Conservation (phyloP, 2,329 filamentous ascomycete genomes). For the Colletotrichum sublineola region DNA sequence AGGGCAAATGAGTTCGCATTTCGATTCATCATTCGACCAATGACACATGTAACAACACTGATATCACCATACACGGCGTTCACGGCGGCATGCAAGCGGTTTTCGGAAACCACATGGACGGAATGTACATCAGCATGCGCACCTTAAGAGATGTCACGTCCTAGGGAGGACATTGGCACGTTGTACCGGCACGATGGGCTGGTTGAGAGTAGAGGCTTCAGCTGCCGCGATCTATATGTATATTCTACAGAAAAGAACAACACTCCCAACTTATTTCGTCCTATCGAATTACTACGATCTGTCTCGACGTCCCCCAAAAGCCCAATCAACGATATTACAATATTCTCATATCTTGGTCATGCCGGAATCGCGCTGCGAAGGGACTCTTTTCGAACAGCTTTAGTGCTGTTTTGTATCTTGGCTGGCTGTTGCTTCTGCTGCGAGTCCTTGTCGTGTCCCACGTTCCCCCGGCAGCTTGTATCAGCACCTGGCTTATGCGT, state of each 20-base stretch:
- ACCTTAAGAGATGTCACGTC: slow-evolving; percentile 3
- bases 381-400: background rate
- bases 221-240: slow-evolving; percentile 29
- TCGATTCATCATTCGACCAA: background rate
- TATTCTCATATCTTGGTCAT: background rate
- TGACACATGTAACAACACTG: slow-evolving; percentile 42
- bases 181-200: background rate
- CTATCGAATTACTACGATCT: background rate
- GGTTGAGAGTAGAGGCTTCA: slow-evolving; percentile 3
- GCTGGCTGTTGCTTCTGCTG: slow-evolving; percentile 10
- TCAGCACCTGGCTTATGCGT: background rate
- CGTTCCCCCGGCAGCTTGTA: background rate
- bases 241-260: slow-evolving; percentile 20
- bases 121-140: slow-evolving; percentile 9
- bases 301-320: background rate
- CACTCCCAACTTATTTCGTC: background rate
- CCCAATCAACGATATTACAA: background rate
- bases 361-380: no score
- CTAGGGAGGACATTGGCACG: background rate
- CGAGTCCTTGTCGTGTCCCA: background rate
- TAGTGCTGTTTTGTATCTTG: background rate
- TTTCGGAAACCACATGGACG: slow-evolving; percentile 28
- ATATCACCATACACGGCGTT: slow-evolving; percentile 43
- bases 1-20: slow-evolving; percentile 65
- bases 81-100: slow-evolving; percentile 38